Base-by-base conservation (phyloP, 495 filamentous ascomycete species). In the Trichoderma parareesei region DNA sequence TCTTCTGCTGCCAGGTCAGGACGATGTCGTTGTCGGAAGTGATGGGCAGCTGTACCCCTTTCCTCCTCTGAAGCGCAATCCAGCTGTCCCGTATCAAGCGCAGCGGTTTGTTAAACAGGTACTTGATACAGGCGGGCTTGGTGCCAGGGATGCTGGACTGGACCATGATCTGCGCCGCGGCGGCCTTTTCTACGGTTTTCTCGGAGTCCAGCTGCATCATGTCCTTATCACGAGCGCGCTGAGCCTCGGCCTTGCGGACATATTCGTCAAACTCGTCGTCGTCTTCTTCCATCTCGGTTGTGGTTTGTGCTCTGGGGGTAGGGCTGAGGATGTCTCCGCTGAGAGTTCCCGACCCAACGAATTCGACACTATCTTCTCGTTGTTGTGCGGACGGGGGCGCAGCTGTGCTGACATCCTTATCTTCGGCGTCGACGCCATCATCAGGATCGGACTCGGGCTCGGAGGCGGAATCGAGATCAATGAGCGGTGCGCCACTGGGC, bases 1-100 rank as follows among this genome's bases (percentile, higher is more conserved):
- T 59, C 40, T 46, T 18, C 38, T 55, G 20, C 18, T 59, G 64
- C 64, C 64, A 65, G 5, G 57, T 61, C 27, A 65, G 38, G 41
- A 65, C 33, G 20, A 65, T 13, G 4, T 48, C 35, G 5, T 57
- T 20, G 38, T 9, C 63, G 8, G 38, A 20, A 27, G 6, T 38
- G 63, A 14, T 14, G 7, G 16, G 33, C 10, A 57, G 37, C 14
- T 35, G 11, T 8, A 59, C 16, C 2, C 40, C 35, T 18, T n/a
- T 38, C 46, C 14, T 38, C 3, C 5, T 5, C 35, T 64, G 63
- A 53, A 40, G 46, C 35, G n/a, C 27, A 38, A 48, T 16, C 64
- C 64, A 65, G 11, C 38, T 59, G 13, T 46, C 41, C n/a, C 64
- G 64, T 49, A 65, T 38, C 6, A 53, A 35, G 53, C 20, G 14